Percentiles rank a stretch among this genome's conserved stretches.
These are phyloP conservation scores for Salix koriyanagi DNA, from an alignment of 345 rosid species.

Conservation along the genomic window DNA sequence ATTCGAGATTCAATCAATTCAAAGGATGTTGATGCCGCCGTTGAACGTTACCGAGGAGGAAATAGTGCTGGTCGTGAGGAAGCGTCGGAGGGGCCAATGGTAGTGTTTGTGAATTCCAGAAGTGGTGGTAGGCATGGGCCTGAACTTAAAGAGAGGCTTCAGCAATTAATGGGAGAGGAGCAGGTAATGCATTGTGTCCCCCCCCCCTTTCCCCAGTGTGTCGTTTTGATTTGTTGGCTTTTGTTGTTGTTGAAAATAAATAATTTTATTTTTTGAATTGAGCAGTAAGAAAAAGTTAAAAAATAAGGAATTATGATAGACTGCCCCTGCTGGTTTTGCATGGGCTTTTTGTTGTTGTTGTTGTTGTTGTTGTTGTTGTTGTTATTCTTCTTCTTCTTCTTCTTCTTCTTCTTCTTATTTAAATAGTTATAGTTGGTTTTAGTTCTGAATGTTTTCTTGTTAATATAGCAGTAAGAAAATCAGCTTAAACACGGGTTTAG, in stretches of 20 bases:
- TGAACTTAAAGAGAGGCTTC: slow-evolving; percentile 60
- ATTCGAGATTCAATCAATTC: slow-evolving; percentile 51
- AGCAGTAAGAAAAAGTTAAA: neutral
- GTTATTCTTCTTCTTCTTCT: neutral
- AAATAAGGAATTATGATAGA: neutral
- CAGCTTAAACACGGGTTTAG: neutral
- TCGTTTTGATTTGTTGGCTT: neutral
- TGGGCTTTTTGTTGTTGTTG: neutral
- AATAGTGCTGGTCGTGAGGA: neutral
- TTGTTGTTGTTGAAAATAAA: neutral
- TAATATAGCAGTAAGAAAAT: neutral
- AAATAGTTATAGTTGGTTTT: neutral
- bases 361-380: too few species aligned
- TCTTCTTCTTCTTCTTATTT: neutral
- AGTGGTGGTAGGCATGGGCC: slow-evolving; percentile 92
- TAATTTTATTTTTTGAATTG: neutral
- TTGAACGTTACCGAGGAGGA: slow-evolving; percentile 12
- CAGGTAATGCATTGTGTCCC: slow-evolving; percentile 38
- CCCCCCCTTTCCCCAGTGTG: too few species aligned
- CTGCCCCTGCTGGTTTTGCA: neutral
- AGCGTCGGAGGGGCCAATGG: slow-evolving; percentile 65
- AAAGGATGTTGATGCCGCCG: slow-evolving; percentile 35
- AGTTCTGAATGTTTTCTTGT: neutral
- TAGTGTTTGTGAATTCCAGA: slow-evolving; percentile 70
- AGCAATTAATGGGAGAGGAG: slow-evolving; percentile 66